phyloP scores from a whole-genome alignment of 208 protist species.

The Porcisia deanei region DNA sequence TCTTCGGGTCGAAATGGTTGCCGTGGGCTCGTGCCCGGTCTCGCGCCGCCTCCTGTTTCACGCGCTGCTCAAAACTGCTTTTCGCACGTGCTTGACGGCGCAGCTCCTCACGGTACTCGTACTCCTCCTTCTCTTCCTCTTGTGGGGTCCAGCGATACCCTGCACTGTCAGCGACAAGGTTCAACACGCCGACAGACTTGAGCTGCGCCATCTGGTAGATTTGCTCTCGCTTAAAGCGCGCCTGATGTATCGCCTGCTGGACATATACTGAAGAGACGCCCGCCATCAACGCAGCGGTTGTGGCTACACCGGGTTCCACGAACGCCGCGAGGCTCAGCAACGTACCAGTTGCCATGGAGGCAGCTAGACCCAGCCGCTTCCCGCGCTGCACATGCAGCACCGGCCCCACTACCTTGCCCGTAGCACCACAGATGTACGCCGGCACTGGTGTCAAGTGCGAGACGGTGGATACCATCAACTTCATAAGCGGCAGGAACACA shows the following conservation, averaged over 20 bases:
- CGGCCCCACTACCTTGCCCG: conserved; percentile 80
- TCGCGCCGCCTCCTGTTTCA: conserved; percentile 82
- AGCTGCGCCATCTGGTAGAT: conserved; percentile 62
- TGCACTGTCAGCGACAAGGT: conserved; percentile 74
- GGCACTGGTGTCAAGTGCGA: conserved; percentile 45
- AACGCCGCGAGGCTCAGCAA: conserved; percentile 56
- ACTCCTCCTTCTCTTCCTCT: conserved; percentile 86
- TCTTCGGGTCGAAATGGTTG: conserved; percentile 62
- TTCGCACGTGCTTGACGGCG: conserved; percentile 64
- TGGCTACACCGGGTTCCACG: conserved; percentile 65
- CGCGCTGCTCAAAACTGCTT: conserved; percentile 76
- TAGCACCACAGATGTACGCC: conserved; percentile 87
- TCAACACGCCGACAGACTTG: conserved; percentile 73
- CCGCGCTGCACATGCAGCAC: conserved; percentile 56
- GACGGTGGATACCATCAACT: conserved; percentile 70
- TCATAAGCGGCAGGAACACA: conserved; percentile 84
- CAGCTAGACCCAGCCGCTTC: conserved; percentile 28
- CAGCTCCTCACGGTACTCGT: conserved; percentile 90
- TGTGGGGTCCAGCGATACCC: conserved; percentile 86
- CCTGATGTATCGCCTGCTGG: conserved; percentile 29
- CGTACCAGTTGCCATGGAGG: conserved; percentile 32
- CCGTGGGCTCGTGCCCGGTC: conserved; percentile 55
- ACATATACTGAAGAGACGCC: conserved; percentile 40
- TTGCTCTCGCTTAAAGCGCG: conserved; percentile 52
- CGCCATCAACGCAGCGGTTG: conserved; percentile 52